Percentiles rank a stretch among this genome's conserved stretches.
Conservation (phyloP, 1,284 basidiomycete genomes). For the Malassezia vespertilionis region DNA sequence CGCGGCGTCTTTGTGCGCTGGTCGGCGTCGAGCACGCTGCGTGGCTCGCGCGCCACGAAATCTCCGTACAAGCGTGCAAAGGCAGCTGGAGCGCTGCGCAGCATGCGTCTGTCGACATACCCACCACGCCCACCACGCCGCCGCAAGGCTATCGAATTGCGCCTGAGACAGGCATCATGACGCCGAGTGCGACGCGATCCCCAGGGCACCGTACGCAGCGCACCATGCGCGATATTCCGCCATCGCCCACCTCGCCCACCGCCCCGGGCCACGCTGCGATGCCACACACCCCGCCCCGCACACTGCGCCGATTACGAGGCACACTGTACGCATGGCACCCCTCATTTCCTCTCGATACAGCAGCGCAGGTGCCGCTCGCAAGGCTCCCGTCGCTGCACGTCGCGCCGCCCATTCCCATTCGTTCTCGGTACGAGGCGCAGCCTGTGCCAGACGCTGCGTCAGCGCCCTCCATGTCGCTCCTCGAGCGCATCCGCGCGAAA, state of each 20-base stretch:
- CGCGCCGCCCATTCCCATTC: background rate
- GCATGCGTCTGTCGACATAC: background rate
- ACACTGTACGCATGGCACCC: conserved; percentile 9
- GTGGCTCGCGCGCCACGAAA: conserved; percentile 24
- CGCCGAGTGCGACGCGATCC: conserved; percentile 11
- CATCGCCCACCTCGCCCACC: background rate
- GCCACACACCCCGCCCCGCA: conserved; percentile 1
- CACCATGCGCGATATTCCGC: background rate
- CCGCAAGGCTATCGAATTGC: background rate
- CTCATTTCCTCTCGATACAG: conserved; percentile 2
- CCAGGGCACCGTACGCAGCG: conserved; percentile 8
- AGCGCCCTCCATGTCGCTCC: background rate
- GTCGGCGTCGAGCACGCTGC: conserved; percentile 23
- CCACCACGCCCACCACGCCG: background rate
- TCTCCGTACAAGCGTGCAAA: conserved; percentile 12
- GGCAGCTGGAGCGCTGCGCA: too few species aligned
- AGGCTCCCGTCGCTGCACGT: conserved; percentile 6
- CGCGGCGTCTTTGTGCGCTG: conserved; percentile 21
- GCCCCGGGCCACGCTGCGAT: background rate
- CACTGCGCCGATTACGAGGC: background rate
- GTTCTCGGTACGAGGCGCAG: background rate
- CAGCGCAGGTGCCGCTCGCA: conserved; percentile 7
- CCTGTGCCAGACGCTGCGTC: background rate
- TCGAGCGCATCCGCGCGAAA: conserved; percentile 17
- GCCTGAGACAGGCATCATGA: conserved; percentile 7